Evolutionary conservation across 108 stramenopile genomes (phyloP).

Genomic region (Aureococcus anophagefferens): DNA sequence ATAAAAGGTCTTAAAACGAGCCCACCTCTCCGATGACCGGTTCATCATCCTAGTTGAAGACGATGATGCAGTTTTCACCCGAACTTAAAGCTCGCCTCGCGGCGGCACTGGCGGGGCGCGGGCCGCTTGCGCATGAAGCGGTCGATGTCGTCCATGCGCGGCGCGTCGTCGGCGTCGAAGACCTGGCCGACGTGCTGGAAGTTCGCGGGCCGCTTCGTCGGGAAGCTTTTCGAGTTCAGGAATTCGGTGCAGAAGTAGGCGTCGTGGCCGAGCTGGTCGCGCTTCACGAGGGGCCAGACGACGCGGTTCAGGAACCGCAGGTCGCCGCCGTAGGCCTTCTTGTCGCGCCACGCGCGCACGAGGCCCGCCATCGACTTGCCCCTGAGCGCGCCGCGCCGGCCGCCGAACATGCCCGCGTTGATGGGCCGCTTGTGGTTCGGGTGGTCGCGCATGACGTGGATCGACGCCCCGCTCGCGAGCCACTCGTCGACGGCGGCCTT

Average conservation of each 20-base stretch:
- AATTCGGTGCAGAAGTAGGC: slow-evolving; percentile 18
- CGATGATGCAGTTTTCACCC: no score
- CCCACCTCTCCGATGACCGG: no score
- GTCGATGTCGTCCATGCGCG: slow-evolving; percentile 20
- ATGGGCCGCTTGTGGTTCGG: slow-evolving; percentile 17
- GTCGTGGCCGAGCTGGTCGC: slow-evolving; percentile 16
- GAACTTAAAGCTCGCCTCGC: neutral
- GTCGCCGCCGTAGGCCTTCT: slow-evolving; percentile 10
- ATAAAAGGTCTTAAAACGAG: no score
- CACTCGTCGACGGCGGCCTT: slow-evolving; percentile 17
- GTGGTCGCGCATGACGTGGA: slow-evolving; percentile 25
- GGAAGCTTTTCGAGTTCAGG: slow-evolving; percentile 13
- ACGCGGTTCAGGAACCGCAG: slow-evolving; percentile 5
- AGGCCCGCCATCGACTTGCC: neutral
- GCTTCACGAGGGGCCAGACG: slow-evolving; percentile 11
- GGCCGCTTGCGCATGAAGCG: slow-evolving; percentile 13
- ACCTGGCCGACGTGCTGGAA: slow-evolving; percentile 30
- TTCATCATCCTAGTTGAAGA: no score
- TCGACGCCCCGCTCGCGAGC: slow-evolving; percentile 1
- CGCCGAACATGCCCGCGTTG: slow-evolving; percentile 29
- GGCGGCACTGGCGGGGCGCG: slow-evolving; percentile 1
- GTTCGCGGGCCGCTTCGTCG: slow-evolving; percentile 14
- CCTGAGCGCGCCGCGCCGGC: neutral
- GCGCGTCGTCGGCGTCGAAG: slow-evolving; percentile 14
- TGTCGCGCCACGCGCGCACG: neutral